Evolutionary conservation across 495 filamentous ascomycete species (phyloP), one percentile per base, ranked within the genome.

Genomic region (Hyaloscypha variabilis): DNA sequence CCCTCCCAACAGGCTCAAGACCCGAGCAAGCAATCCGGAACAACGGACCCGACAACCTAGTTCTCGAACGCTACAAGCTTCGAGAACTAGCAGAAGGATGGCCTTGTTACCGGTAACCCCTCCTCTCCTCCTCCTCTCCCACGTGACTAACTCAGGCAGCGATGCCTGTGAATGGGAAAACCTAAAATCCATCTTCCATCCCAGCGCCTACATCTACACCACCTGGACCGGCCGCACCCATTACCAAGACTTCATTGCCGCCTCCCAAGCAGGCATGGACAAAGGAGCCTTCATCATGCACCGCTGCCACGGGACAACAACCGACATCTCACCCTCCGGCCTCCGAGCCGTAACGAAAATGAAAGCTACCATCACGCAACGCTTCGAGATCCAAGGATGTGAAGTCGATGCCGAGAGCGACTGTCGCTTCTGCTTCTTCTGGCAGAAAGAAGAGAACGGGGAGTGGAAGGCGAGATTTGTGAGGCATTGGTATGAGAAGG

Each of bases 311-410:
- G 86, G 86, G 28, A 81, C 79, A 0, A 78, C 83, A 8, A 85
- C 78, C 6, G 87, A 90, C 65, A 81, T 89, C 56, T 79, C 73
- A 34, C 65, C 74, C 19, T 66, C 69, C 36, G 77, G 63, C 21
- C 67, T 46, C 28, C 83, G 86, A n/a, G 87, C 86, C n/a, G 81
- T 90, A 8, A 85, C 85, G 65, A 90, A 89, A 75, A 85, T 90
- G 84, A 90, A 90, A 73, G 87, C 87, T 2, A 88, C 86, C 50
- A 90, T 89, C 73, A 89, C 87, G 2, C 87, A 90, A 73, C 81
- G 87, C 34, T 89, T 90, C 75, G 70, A 53, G 3, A 77, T 83
- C 36, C 73, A 75, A 1, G 63, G 70, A 25, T 72, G 76, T 54
- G 78, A 83, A 58, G 85, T 83, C 31, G 86, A 88, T 60, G 85